These are phyloP conservation scores for Aspergillus pseudonomiae DNA, from an alignment of 2,329 filamentous ascomycete genomes.

Conservation along the genomic window DNA sequence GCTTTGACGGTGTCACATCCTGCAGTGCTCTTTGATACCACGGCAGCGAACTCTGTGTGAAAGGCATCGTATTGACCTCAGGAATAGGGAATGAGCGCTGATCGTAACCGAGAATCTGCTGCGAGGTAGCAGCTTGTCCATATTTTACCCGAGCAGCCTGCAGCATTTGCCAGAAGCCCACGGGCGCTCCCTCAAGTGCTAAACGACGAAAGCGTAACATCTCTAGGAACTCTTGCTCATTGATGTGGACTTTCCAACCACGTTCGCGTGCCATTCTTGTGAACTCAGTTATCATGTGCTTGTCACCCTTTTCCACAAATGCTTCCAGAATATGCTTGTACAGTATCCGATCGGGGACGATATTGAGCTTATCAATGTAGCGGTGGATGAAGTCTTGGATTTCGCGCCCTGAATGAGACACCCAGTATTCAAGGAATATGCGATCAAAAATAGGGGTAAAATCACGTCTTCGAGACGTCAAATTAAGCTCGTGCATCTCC, in stretches of 20 bases:
- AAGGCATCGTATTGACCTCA: conserved; percentile 30
- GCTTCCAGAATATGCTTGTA: conserved; percentile 46
- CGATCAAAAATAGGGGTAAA: conserved; percentile 42
- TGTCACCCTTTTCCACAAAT: conserved; percentile 42
- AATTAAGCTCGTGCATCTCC: conserved; percentile 39
- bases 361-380: conserved; percentile 38
- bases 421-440: conserved; percentile 46
- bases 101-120: conserved; percentile 41
- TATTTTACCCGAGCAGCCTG: conserved; percentile 40
- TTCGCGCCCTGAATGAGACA: conserved; percentile 35
- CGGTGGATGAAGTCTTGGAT: conserved; percentile 41
- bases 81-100: conserved; percentile 32
- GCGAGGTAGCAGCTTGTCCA: conserved; percentile 34
- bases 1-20: conserved; percentile 30
- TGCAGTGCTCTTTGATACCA: conserved; percentile 38
- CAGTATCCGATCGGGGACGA: conserved; percentile 42
- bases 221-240: conserved; percentile 34
- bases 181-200: conserved; percentile 37
- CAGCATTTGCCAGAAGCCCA: conserved; percentile 46
- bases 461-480: conserved; percentile 31
- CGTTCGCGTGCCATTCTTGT: conserved; percentile 32
- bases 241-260: conserved; percentile 37
- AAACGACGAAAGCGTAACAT: conserved; percentile 38
- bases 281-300: conserved; percentile 36
- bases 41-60: conserved; percentile 19